A percentile compares a stretch with the other conserved stretches of the same genome.
These are phyloP conservation scores for Coniella vitis DNA, from an alignment of 2,329 filamentous ascomycete species.

Conservation along the genomic window DNA sequence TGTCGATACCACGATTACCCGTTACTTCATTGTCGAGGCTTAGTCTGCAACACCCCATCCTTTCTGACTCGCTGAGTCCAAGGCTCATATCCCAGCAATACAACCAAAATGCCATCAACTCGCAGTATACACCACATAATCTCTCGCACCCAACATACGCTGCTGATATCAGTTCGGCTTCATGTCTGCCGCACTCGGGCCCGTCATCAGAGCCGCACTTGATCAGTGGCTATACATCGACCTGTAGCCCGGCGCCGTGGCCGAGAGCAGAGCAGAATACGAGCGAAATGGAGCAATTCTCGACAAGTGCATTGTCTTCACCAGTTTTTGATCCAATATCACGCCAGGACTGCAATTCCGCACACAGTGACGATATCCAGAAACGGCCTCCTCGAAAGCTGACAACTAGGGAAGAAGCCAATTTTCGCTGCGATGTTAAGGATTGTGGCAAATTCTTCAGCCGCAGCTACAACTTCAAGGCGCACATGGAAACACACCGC, in stretches of 20 bases:
- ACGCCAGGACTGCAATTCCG: slow-evolving; percentile 23
- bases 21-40: slow-evolving; percentile 24
- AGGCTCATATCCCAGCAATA: slow-evolving; percentile 29
- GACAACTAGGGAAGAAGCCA: slow-evolving; percentile 63
- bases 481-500: slow-evolving; percentile 80
- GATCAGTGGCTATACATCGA: slow-evolving; percentile 32
- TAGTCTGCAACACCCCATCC: slow-evolving; percentile 25
- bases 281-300: slow-evolving; percentile 25
- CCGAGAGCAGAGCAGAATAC: slow-evolving; percentile 31
- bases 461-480: slow-evolving; percentile 78
- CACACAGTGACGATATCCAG: slow-evolving; percentile 23
- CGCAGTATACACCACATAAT: slow-evolving; percentile 35
- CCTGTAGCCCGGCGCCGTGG: slow-evolving; percentile 31
- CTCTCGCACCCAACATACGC: slow-evolving; percentile 28
- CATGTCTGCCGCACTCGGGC: slow-evolving; percentile 7
- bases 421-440: slow-evolving; percentile 60
- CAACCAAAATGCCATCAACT: slow-evolving; percentile 28
- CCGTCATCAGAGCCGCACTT: slow-evolving; percentile 16
- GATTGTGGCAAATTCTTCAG: slow-evolving; percentile 75
- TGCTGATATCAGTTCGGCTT: slow-evolving; percentile 17
- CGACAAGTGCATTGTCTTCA: slow-evolving; percentile 11
- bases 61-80: slow-evolving; percentile 21
- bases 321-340: slow-evolving; percentile 17
- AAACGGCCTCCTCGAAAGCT: slow-evolving; percentile 41
- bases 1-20: slow-evolving; percentile 24